These are phyloP conservation scores for Balakata baccata DNA, from an alignment of 345 rosid species.

Conservation along the genomic window DNA sequence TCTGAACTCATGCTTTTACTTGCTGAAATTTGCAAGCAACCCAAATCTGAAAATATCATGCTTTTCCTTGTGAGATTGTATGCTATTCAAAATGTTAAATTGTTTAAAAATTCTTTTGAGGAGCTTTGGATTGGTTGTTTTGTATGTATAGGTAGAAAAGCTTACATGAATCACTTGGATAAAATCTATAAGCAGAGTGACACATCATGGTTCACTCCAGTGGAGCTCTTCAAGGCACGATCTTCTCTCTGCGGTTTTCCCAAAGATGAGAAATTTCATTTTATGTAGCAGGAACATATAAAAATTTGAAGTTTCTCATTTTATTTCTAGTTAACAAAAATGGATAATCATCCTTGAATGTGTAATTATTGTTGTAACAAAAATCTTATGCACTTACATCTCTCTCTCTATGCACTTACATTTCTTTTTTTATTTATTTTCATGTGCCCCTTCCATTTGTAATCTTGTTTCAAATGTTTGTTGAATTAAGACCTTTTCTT, in stretches of 20 bases:
- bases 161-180: conserved; percentile 74
- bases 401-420: background rate
- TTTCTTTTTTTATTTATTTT: background rate
- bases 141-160: conserved; percentile 62
- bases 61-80: conserved; percentile 1
- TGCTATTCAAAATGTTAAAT: background rate
- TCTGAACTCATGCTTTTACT: background rate
- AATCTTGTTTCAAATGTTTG: background rate
- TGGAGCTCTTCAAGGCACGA: conserved; percentile 91
- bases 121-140: background rate
- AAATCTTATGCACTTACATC: background rate
- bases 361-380: background rate
- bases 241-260: background rate
- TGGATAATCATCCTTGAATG: background rate
- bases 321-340: background rate
- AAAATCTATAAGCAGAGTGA: conserved; percentile 87
- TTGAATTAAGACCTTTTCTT: background rate
- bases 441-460: background rate
- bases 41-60: background rate
- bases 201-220: conserved; percentile 96
- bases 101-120: background rate
- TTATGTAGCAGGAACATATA: background rate
- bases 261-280: background rate
- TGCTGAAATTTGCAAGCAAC: conserved; percentile 3
- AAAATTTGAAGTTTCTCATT: background rate